Base-by-base conservation (phyloP, 306 rosid genomes). In the Alnus glutinosa region DNA sequence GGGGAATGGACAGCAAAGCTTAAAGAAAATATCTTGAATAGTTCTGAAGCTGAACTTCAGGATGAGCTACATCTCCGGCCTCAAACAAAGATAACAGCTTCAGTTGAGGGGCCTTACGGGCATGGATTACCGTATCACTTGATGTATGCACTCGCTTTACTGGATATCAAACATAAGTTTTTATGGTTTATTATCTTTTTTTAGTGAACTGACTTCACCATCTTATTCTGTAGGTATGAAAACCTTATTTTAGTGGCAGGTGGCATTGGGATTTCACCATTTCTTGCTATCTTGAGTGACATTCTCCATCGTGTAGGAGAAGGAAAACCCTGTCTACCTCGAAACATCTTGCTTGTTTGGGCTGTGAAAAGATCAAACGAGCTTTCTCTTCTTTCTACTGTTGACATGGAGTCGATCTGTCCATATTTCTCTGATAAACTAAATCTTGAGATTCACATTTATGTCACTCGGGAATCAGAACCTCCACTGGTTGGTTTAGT, bases 31-130 rank as follows among this genome's bases (percentile, higher is more conserved):
- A 85, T 91, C 61, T 48, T 81, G 52, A 64, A 83, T 32, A 23
- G 37, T 36, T 81, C 87, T 49, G 84, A 84, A 48, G 75, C 18
- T 59, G 85, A 83, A 74, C 86, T 79, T 61, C 70, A 32, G 7
- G 73, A 75, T 74, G 85, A 87, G 64, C 69, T 18, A 1, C 76
- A 83, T 52, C 76, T 70, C 75, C 46, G 32, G 44, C 82, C 84
- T 81, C 74, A 16, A 49, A 70, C 72, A 8, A 71, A 61, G 77
- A 37, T 94, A 66, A 91, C 91, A 77, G 91, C 90, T 77, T 92
- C 95, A 9, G 97, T 94, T 51, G 98, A 94, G 58, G 98, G 97
- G 78, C 98, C 98, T 73, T 92, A 94, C 39, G 98, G 98, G 55
- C 97, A 94, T 79, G 97, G 89, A 82, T 82, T 79, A 57, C 97